Percentiles rank a stretch among this genome's conserved stretches.
These are phyloP conservation scores for Phaeotremella skinneri DNA, from an alignment of 768 basidiomycete genomes.

Conservation along the genomic window DNA sequence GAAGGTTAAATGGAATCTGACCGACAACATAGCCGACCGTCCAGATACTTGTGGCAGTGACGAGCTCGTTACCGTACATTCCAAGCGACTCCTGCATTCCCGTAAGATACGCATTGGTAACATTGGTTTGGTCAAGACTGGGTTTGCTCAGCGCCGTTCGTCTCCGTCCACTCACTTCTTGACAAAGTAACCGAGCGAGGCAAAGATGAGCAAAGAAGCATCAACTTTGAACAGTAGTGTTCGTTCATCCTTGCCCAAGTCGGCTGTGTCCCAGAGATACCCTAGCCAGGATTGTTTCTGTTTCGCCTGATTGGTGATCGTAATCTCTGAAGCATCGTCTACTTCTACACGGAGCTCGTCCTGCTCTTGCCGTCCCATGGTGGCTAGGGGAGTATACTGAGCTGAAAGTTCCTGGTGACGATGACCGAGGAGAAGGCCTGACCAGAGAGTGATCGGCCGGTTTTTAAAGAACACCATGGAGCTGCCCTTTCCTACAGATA, in stretches of 20 bases:
- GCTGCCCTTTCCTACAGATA: too few species aligned
- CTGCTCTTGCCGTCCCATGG: not conserved
- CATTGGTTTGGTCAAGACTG: constrained; percentile 26
- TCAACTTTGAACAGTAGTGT: constrained; percentile 45
- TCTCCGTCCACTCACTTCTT: constrained; percentile 29
- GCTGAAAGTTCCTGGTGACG: too few species aligned
- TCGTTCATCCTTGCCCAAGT: constrained; percentile 31
- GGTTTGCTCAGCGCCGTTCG: not conserved
- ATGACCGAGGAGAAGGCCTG: too few species aligned
- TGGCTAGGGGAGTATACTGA: not conserved
- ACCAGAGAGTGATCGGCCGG: too few species aligned
- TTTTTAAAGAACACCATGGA: too few species aligned
- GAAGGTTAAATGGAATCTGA: constrained; percentile 34
- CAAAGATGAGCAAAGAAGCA: constrained; percentile 36
- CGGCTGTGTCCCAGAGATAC: constrained; percentile 41
- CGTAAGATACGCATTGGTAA: constrained; percentile 34
- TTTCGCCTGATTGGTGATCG: not conserved
- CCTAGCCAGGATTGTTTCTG: constrained; percentile 32
- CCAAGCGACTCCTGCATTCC: constrained; percentile 45
- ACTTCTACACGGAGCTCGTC: not conserved
- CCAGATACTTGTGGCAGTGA: constrained; percentile 37
- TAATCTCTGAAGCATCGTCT: not conserved
- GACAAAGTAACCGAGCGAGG: constrained; percentile 32
- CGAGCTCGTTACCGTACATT: constrained; percentile 38
- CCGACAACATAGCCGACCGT: constrained; percentile 36